Conservation (phyloP, 805 yeast species). For the Starmera pachycereana region DNA sequence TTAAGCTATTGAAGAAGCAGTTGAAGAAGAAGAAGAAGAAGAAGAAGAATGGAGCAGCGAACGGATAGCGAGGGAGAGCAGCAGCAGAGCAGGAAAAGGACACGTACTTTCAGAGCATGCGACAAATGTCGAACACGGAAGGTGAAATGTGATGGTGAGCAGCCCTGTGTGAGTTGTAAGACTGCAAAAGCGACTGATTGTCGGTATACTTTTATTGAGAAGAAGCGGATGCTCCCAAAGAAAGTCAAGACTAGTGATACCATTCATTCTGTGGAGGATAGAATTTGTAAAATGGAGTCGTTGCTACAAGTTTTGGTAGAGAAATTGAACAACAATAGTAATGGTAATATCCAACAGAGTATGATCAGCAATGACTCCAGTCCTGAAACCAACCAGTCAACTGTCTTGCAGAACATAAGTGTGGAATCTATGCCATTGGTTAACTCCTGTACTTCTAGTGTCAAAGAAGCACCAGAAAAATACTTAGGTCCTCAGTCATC, state of each 20-base stretch:
- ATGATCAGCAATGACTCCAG: conserved; percentile 3
- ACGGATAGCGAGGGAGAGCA: no score
- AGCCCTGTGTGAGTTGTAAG: conserved; percentile 74
- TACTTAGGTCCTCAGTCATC: conserved; percentile 16
- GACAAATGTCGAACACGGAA: conserved; percentile 53
- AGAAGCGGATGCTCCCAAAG: conserved; percentile 21
- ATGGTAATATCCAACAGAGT: conserved; percentile 6
- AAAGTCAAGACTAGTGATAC: not conserved
- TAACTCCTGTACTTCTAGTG: not conserved
- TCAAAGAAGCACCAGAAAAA: conserved; percentile 4
- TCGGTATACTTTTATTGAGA: conserved; percentile 68
- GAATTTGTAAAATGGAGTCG: conserved; percentile 25
- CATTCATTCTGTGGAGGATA: conserved; percentile 11
- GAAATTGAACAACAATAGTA: conserved; percentile 8
- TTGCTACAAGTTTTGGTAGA: conserved; percentile 20
- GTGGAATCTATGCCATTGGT: not conserved
- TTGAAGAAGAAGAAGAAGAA: no score
- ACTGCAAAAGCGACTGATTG: conserved; percentile 63
- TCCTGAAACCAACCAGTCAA: no score
- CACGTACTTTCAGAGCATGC: conserved; percentile 35
- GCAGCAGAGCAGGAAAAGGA: conserved; percentile 14
- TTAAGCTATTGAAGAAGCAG: no score
- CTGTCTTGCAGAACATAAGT: no score
- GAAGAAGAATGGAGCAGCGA: no score
- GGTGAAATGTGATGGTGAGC: conserved; percentile 73